Evolutionary conservation across 192 early-diverging fungal species (phyloP).

Genomic region (Podila minutissima): DNA sequence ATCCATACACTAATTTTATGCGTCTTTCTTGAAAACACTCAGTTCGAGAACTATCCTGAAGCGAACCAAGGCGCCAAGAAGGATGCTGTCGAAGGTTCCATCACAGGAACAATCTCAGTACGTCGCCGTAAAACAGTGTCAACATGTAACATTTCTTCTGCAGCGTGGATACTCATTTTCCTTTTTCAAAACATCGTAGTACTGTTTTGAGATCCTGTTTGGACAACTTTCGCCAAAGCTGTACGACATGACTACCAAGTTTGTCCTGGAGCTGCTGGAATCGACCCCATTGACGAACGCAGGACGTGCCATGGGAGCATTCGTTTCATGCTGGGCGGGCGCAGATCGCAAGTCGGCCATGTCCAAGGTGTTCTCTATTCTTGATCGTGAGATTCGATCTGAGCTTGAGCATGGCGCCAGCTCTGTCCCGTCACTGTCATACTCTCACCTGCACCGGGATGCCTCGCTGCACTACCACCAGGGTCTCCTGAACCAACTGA

Average conservation of each 20-base stretch:
- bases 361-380: constrained; percentile 66
- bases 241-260: constrained; percentile 67
- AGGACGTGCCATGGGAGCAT: constrained; percentile 67
- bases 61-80: constrained; percentile 25
- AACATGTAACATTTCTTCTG: neutral
- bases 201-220: constrained; percentile 75
- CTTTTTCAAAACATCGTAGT: constrained; percentile 36
- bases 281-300: constrained; percentile 74
- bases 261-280: constrained; percentile 68
- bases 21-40: neutral
- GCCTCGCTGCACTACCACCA: constrained; percentile 87
- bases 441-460: constrained; percentile 57
- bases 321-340: constrained; percentile 30
- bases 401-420: constrained; percentile 77
- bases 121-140: neutral
- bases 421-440: constrained; percentile 55
- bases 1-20: neutral
- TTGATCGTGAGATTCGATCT: constrained; percentile 60
- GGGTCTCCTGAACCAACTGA: constrained; percentile 66
- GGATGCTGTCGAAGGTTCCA: constrained; percentile 24
- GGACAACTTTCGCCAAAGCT: constrained; percentile 72
- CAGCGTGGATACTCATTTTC: neutral
- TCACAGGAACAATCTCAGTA: constrained; percentile 38
- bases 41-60: constrained; percentile 52
- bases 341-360: constrained; percentile 59